Percentiles rank a stretch among this genome's conserved stretches.
Conservation (phyloP, 2,329 filamentous ascomycete species). For the Fusarium tupiense region DNA sequence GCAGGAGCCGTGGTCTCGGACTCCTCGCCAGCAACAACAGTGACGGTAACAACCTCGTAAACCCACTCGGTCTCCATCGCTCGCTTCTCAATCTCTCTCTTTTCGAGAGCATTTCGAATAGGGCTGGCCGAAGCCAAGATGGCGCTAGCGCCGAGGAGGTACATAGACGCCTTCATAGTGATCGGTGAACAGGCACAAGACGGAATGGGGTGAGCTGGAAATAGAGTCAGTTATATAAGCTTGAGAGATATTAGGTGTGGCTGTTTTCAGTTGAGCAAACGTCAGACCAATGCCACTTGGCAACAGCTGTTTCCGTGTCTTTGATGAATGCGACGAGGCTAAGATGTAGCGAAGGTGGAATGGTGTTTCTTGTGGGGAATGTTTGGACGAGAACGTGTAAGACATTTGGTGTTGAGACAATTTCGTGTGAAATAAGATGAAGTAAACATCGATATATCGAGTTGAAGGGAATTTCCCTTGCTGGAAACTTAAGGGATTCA, state of each 20-base stretch:
- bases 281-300: constrained; percentile 30
- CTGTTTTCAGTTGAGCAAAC: constrained; percentile 22
- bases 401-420: constrained; percentile 38
- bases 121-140: constrained; percentile 58
- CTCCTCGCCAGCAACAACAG: constrained; percentile 52
- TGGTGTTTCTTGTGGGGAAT: constrained; percentile 38
- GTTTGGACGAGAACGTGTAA: constrained; percentile 31
- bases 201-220: constrained; percentile 27
- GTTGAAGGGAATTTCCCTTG: constrained; percentile 4
- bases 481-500: background rate
- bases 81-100: constrained; percentile 54
- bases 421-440: background rate
- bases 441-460: constrained; percentile 8
- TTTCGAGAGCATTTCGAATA: constrained; percentile 46
- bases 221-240: constrained; percentile 38
- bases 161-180: constrained; percentile 62
- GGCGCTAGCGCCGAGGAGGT: constrained; percentile 58
- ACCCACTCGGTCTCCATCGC: constrained; percentile 53
- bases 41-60: constrained; percentile 55
- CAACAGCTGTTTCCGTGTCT: constrained; percentile 29
- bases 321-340: constrained; percentile 34
- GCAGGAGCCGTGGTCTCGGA: constrained; percentile 21
- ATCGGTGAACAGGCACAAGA: constrained; percentile 23
- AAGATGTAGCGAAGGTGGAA: constrained; percentile 20
- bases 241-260: constrained; percentile 22